Base-by-base conservation (phyloP, 2,329 filamentous ascomycete genomes). In the Curvularia sp. region DNA sequence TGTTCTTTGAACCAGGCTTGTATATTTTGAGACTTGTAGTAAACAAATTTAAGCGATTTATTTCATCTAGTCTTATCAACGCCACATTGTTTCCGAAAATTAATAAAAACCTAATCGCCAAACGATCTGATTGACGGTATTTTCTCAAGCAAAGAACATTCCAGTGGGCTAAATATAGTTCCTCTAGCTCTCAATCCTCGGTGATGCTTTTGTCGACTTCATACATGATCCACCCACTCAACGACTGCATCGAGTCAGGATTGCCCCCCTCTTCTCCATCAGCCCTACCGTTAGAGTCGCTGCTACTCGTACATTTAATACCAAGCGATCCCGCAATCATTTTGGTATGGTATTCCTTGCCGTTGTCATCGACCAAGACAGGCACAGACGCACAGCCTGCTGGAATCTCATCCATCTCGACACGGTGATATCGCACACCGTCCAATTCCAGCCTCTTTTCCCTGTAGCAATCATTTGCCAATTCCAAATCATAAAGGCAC, bases 201-300 rank as follows among this genome's bases (percentile, higher is more conserved):
- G 22, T 3, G 22, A 24, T 24, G 22, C 22, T 24, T 24, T 7
- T 12, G 33, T 35, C 33, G 15, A 15, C 13, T 55, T 61, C 55
- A 53, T 57, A 66, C 61, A 63, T 62, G 28, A 59, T 53, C 64
- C 63, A 66, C 12, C 65, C 55, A 13, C 39, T 53, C 10, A 55
- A 44, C 18, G 61, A 53, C 56, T 61, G 61, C 9, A 66, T 15
- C 26, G 52, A 52, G 26, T 64, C 59, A 22, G 62, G n/a, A 28
- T 28, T 28, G 26, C 26, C 26, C 8, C 26, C 26, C 5, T 28
- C 26, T 55, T 54, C 48, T 48, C 31, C 43, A 38, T 35, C 41
- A 7, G 35, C 26, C 6, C 26, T 28, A 6, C 3, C 26, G 6
- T 5, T 28, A 28, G 26, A 28, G 26, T 28, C 26, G 26, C 26